Conservation (phyloP, 306 rosid genomes). For the Rubus parviflorus region DNA sequence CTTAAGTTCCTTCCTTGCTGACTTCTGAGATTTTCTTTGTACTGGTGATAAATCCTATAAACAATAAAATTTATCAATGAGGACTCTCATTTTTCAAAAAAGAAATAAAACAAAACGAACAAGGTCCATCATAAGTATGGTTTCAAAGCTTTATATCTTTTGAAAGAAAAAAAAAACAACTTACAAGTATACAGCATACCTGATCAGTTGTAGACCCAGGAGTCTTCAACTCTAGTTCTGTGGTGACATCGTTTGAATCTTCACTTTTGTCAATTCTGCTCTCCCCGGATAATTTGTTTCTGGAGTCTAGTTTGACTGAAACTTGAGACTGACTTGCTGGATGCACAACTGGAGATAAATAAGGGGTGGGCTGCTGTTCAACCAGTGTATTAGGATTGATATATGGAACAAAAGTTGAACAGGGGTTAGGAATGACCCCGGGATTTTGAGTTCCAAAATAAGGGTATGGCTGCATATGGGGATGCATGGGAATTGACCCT, state of each 20-base stretch:
- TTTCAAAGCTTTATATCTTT: neutral
- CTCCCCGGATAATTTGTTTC: constrained; percentile 51
- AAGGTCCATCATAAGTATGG: neutral
- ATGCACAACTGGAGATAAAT: constrained; percentile 46
- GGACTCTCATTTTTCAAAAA: constrained; percentile 2
- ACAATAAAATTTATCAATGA: constrained; percentile 17
- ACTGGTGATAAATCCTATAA: constrained; percentile 60
- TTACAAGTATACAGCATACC: constrained; percentile 40
- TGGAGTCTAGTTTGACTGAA: constrained; percentile 52
- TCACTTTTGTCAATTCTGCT: constrained; percentile 50
- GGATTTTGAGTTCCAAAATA: constrained; percentile 38
- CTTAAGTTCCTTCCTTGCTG: constrained; percentile 42
- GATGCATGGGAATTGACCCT: constrained; percentile 45
- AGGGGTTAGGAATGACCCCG: constrained; percentile 37
- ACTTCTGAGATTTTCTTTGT: constrained; percentile 42
- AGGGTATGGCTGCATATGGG: constrained; percentile 45
- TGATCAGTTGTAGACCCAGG: constrained; percentile 74
- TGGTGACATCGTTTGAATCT: constrained; percentile 59
- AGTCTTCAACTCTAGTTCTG: constrained; percentile 74
- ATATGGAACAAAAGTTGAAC: constrained; percentile 71
- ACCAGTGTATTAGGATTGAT: constrained; percentile 56
- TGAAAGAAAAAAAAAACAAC: neutral
- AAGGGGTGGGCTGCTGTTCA: constrained; percentile 64
- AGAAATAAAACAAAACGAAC: neutral
- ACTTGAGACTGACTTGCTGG: constrained; percentile 48